Evolutionary conservation across 306 rosid genomes (phyloP), one percentile per base, ranked within the genome.

Genomic region (Cucurbita ficifolia): DNA sequence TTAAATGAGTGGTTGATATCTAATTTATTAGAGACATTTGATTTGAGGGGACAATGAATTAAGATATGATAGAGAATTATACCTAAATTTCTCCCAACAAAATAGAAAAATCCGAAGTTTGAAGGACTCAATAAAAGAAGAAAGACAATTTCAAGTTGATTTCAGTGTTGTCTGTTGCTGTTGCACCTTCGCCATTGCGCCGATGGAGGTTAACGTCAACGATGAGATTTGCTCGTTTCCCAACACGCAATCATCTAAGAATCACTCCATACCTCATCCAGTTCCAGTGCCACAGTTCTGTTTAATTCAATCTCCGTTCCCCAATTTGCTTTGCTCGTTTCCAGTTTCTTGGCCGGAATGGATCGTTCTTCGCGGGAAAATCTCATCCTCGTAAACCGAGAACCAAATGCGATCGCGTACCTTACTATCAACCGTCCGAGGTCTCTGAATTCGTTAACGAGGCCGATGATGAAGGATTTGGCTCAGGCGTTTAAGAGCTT

Each of bases 381-480:
- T 2, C 86, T 87, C 18, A 87, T 94, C 4, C 84, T 83, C 42
- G 86, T 90, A 11, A 77, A 73, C 77, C 72, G 81, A 14, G 90
- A 87, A 0, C 78, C 87, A 8, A 69, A 62, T 46, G 97, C 97
- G 21, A 79, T 90, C 75, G 98, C 96, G 0, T 40, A 75, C 56
- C 76, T 90, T 0, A 94, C 95, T 7, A 94, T 94, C 65, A 90
- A 94, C 74, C 97, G 98, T 0, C 96, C 98, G 13, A 83, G 74
- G 63, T 85, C 94, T 11, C 87, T 86, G 19, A 94, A 94, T 81
- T 90, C 98, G 24, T 79, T 94, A 14, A 90, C 98, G 40, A 81
- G 68, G 45, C 5, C 89, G 6, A 94, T 90, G 98, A 94, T 86
- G 80, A 29, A 17, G 60, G 98, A 90, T 78, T 76, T 94, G 60